These are phyloP conservation scores for Dunaliella primolecta DNA, from an alignment of 139 green algal species.

Conservation along the genomic window DNA sequence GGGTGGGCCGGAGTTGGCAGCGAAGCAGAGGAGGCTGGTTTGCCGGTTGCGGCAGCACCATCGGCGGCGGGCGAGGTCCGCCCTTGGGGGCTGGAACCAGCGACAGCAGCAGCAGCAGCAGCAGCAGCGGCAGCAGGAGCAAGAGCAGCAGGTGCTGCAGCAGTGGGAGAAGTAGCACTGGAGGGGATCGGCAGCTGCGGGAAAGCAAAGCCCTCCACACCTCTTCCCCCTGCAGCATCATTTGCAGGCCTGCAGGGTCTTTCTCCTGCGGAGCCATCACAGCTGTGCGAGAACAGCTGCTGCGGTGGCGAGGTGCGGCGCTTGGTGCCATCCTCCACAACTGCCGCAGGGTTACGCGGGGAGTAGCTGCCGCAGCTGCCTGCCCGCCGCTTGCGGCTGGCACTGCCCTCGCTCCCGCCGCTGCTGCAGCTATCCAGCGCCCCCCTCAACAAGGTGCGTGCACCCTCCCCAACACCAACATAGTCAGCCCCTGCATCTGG, in stretches of 20 bases:
- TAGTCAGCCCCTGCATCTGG: neutral
- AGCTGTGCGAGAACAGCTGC: neutral
- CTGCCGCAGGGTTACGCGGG: constrained; percentile 23
- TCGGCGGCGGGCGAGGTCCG: no score
- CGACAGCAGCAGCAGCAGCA: neutral
- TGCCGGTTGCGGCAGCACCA: no score
- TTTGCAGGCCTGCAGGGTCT: no score
- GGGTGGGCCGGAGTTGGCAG: no score
- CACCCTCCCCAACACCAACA: neutral
- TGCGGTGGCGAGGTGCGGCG: constrained; percentile 34
- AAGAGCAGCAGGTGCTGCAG: neutral
- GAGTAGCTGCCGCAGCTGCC: constrained; percentile 23
- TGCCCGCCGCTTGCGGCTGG: constrained; percentile 48
- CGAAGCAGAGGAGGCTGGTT: neutral
- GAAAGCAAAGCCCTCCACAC: no score
- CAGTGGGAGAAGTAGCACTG: neutral
- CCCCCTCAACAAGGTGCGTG: neutral
- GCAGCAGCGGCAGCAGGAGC: neutral
- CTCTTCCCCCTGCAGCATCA: no score
- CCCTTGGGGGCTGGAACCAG: neutral
- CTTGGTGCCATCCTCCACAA: constrained; percentile 29
- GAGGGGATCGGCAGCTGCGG: neutral
- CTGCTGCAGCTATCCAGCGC: neutral
- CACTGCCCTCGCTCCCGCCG: constrained; percentile 1
- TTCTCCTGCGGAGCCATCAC: no score